These are phyloP conservation scores for Botrytis hyacinthi DNA, from an alignment of 2,329 filamentous ascomycete genomes.

Conservation along the genomic window DNA sequence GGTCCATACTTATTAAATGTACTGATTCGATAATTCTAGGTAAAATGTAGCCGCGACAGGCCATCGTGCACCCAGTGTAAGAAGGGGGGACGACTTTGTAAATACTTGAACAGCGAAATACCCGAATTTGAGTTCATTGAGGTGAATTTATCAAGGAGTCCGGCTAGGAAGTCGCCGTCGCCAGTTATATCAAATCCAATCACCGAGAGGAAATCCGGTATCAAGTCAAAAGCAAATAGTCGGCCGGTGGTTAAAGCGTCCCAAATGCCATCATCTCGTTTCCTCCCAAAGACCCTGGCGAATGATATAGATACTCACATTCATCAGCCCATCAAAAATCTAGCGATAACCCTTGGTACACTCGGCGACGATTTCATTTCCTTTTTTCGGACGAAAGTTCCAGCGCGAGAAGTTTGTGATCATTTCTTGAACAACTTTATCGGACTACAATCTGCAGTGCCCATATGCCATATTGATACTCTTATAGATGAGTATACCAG, in stretches of 20 bases:
- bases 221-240: background rate
- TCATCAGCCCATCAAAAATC: background rate
- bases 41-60: constrained; percentile 16
- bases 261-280: background rate
- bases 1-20: background rate
- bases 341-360: background rate
- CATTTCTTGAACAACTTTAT: constrained; percentile 9
- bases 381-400: background rate
- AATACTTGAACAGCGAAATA: constrained; percentile 17
- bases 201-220: background rate
- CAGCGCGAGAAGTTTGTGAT: background rate
- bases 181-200: background rate
- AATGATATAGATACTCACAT: background rate
- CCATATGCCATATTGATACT: background rate
- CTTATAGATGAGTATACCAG: background rate
- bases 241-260: background rate
- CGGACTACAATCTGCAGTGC: background rate
- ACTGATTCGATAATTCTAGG: background rate
- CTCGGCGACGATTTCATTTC: background rate
- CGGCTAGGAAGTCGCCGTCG: background rate
- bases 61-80: constrained; percentile 5
- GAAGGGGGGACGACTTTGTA: constrained; percentile 7
- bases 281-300: background rate
- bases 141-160: background rate
- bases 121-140: constrained; percentile 16